phyloP scores from a whole-genome alignment of 805 yeast genomes.

The Candida boidinii region DNA sequence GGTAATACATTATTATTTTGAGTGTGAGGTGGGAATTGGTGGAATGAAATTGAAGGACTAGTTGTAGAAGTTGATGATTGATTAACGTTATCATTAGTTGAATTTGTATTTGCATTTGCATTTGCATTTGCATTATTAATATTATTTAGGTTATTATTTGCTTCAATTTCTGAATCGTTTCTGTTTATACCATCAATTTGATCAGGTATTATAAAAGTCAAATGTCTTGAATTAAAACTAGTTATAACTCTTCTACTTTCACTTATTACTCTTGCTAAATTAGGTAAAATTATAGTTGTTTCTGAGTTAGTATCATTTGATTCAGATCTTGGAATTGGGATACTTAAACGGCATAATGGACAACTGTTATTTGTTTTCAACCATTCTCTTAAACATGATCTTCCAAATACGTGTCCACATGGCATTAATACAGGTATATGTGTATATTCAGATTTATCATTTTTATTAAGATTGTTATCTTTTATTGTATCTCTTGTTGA shows the following conservation, averaged over 20 bases:
- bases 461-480: constrained; percentile 7
- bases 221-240: constrained; percentile 21
- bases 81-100: no score
- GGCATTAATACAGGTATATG: constrained; percentile 74
- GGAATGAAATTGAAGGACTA: no score
- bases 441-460: constrained; percentile 18
- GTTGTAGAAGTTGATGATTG: no score
- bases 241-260: constrained; percentile 22
- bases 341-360: constrained; percentile 71
- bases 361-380: constrained; percentile 64
- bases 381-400: constrained; percentile 82
- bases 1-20: no score
- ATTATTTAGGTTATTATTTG: no score
- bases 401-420: constrained; percentile 83
- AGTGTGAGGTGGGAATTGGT: no score
- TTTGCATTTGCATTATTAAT: no score
- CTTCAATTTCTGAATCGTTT: no score
- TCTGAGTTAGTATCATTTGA: constrained; percentile 4
- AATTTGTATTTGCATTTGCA: no score
- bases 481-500: constrained; percentile 13
- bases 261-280: constrained; percentile 24
- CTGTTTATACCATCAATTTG: no score
- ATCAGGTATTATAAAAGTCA: constrained; percentile 23
- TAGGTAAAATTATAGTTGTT: constrained; percentile 27
- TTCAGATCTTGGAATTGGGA: constrained; percentile 26